These are phyloP conservation scores for Scheffersomyces titani DNA, from an alignment of 1,139 yeast genomes.

Conservation along the genomic window DNA sequence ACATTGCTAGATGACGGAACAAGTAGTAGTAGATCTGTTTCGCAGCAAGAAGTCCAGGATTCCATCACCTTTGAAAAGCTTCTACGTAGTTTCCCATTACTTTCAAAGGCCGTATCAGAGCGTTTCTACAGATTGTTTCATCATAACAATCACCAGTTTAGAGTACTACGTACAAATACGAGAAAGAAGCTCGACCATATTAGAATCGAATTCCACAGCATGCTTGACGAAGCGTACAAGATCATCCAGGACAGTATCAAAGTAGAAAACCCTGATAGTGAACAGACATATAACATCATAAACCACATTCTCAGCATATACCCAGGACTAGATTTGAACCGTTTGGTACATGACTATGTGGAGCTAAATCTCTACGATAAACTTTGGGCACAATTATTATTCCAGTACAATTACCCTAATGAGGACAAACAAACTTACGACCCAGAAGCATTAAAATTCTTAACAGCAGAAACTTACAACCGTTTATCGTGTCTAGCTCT, in stretches of 20 bases:
- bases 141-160: conserved; percentile 41
- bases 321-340: conserved; percentile 54
- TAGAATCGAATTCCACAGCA: conserved; percentile 31
- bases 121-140: conserved; percentile 46
- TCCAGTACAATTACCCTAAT: conserved; percentile 36
- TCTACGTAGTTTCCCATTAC: conserved; percentile 46
- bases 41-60: conserved; percentile 2
- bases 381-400: conserved; percentile 56
- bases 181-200: conserved; percentile 29
- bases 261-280: conserved; percentile 37
- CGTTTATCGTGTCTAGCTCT: conserved; percentile 57
- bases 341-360: conserved; percentile 65
- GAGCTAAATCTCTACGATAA: conserved; percentile 68
- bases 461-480: conserved; percentile 38
- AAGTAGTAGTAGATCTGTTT: neutral
- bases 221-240: conserved; percentile 38
- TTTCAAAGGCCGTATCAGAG: conserved; percentile 49
- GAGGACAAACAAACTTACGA: conserved; percentile 30
- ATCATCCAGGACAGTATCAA: conserved; percentile 46
- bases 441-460: conserved; percentile 28
- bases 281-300: conserved; percentile 34
- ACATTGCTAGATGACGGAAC: neutral
- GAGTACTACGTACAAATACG: conserved; percentile 31
- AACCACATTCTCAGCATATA: conserved; percentile 31
- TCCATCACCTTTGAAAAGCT: conserved; percentile 30